Percentiles rank a stretch among this genome's conserved stretches.
Evolutionary conservation across 345 rosid species (phyloP).

Genomic region (Clarkia xantiana): DNA sequence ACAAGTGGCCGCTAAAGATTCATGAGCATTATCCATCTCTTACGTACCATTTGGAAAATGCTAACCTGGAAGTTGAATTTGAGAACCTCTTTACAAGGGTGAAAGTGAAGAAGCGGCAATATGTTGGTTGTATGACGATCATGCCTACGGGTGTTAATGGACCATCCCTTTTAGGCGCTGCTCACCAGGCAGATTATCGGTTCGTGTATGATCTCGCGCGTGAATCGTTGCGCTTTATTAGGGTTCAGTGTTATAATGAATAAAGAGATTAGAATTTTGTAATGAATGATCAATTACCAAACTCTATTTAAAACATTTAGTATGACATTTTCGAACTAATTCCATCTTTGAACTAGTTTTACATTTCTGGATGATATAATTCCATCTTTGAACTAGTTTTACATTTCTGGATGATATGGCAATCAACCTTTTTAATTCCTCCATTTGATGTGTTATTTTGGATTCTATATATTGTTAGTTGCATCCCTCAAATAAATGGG

Average conservation of each 20-base stretch:
- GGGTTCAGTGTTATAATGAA: background rate
- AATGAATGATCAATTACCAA: too few species aligned
- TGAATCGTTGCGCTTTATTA: background rate
- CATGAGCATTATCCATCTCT: background rate
- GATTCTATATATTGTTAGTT: too few species aligned
- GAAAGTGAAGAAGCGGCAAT: background rate
- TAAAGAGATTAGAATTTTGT: too few species aligned
- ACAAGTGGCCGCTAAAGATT: background rate
- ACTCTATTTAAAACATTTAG: too few species aligned
- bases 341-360: too few species aligned
- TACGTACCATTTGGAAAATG: background rate
- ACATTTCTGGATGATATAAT: too few species aligned
- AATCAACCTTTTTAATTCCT: too few species aligned
- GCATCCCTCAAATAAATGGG: too few species aligned
- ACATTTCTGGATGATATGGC: too few species aligned
- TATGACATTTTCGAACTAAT: too few species aligned
- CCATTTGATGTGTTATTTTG: too few species aligned
- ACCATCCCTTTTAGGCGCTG: conserved; percentile 4
- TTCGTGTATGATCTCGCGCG: conserved; percentile 1
- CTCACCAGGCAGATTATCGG: conserved; percentile 2
- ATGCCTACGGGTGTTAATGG: background rate
- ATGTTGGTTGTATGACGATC: background rate
- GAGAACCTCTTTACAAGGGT: background rate
- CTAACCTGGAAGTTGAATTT: background rate
- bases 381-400: too few species aligned